phyloP scores from a whole-genome alignment of 106 monocot species.

The Xerophyta viscosa region DNA sequence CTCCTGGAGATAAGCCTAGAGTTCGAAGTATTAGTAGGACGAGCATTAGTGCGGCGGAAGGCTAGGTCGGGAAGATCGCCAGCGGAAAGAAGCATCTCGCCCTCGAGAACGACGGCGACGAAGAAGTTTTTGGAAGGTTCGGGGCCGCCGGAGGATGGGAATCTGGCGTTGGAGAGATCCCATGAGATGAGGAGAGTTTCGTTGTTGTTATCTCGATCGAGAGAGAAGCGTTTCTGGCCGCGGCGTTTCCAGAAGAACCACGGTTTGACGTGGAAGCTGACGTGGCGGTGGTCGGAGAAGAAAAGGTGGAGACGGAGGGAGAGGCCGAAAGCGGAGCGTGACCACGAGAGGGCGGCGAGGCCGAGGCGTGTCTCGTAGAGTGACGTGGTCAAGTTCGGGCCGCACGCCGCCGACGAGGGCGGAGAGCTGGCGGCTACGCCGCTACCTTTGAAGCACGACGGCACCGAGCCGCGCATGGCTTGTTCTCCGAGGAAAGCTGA shows the following conservation, averaged over 20 bases:
- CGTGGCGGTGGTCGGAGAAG: conserved; percentile 11
- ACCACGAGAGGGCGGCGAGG: conserved; percentile 61
- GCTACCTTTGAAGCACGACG: conserved; percentile 36
- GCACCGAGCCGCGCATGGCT: conserved; percentile 33
- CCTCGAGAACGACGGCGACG: conserved; percentile 44
- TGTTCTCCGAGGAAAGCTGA: neutral
- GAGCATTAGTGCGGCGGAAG: conserved; percentile 19
- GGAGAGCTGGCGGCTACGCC: conserved; percentile 2
- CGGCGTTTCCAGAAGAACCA: conserved; percentile 71
- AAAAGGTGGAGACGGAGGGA: conserved; percentile 46
- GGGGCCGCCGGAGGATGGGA: conserved; percentile 36
- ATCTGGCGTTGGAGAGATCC: conserved; percentile 61
- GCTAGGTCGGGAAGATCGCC: conserved; percentile 48
- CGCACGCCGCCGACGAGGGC: conserved; percentile 17
- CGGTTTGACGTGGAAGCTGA: conserved; percentile 51
- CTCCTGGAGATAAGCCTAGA: conserved; percentile 38
- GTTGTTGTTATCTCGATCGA: neutral
- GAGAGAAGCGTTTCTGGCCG: conserved; percentile 36
- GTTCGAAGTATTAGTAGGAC: neutral
- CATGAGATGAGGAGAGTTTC: conserved; percentile 16
- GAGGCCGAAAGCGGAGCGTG: conserved; percentile 59
- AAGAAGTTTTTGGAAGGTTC: conserved; percentile 57
- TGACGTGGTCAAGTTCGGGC: conserved; percentile 51
- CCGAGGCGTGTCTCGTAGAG: conserved; percentile 72
- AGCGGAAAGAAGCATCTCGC: conserved; percentile 49